Base-by-base conservation (phyloP, 352 stramenopile species). In the Pythium volutum region DNA sequence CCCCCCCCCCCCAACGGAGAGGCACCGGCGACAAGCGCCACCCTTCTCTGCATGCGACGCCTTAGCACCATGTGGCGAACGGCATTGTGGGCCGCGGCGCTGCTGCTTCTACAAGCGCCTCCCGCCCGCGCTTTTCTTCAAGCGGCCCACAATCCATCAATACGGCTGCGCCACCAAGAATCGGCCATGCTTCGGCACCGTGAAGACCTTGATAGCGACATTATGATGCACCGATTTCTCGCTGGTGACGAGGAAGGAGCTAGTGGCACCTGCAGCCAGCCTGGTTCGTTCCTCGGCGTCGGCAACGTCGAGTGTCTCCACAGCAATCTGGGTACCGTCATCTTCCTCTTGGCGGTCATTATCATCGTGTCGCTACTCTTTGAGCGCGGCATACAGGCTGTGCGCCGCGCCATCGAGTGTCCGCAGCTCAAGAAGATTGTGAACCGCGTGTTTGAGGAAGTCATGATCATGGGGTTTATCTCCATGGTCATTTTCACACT, bases 381-480 rank as follows among this genome's bases (percentile, higher is more conserved):
- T 26, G 84, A 93, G 31, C 66, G 69, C 25, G 14, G 79, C 7
- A 81, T 93, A 54, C 64, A 80, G 36, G 66, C 55, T 29, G 62
- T 82, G 50, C 84, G 79, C 33, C 69, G 61, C 10, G 63, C 63
- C 39, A 90, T 95, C 58, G 64, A 74, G 41, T 95, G 86, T 51
- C 84, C 86, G 29, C 86, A 95, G 60, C 79, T 95, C 47, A 73
- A 75, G 49, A 84, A 81, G 57, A 91, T 95, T 55, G 84, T 93
- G 26, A 83, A 92, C 69, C 84, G 86, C 43, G 83, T 95, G 46
- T 93, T 95, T 64, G 81, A 95, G 56, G 86, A 95, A 54, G 72
- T 95, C 25, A 92, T 93, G 84, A 89, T 93, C 71, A 77, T 95
- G 75, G 86, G 86, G 38, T 93, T 95, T 59, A 77, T 95, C 43